Evolutionary conservation across 2,329 filamentous ascomycete species (phyloP).

Genomic region (Paecilomyces sp.): DNA sequence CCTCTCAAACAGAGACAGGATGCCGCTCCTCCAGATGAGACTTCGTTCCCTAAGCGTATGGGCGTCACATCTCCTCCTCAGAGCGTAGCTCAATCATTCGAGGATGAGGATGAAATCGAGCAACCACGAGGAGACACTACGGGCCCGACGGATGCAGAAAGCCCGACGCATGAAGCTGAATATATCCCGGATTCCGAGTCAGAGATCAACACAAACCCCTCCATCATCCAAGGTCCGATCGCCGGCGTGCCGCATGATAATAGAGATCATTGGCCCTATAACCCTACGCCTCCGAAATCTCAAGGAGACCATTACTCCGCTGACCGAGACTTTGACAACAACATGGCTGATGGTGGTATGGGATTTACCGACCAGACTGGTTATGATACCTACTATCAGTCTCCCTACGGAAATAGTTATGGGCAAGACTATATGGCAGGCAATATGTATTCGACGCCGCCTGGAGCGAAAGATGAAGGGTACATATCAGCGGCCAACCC

Average conservation of each 20-base stretch:
- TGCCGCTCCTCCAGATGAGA: conserved; percentile 27
- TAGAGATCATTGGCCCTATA: conserved; percentile 49
- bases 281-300: conserved; percentile 46
- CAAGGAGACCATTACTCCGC: conserved; percentile 30
- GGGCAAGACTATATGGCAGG: conserved; percentile 27
- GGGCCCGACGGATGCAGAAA: conserved; percentile 59
- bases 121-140: conserved; percentile 58
- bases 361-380: neutral
- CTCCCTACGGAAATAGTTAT: conserved; percentile 21
- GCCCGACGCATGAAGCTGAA: conserved; percentile 72
- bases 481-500: conserved; percentile 73
- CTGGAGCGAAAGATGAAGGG: conserved; percentile 72
- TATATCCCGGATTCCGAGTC: conserved; percentile 49
- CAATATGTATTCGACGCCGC: conserved; percentile 44
- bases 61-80: conserved; percentile 46
- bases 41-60: conserved; percentile 31
- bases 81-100: conserved; percentile 44
- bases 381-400: conserved; percentile 50
- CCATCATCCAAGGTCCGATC: conserved; percentile 68
- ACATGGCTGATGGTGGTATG: conserved; percentile 1
- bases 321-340: conserved; percentile 1
- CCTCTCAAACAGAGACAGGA: conserved; percentile 39
- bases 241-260: conserved; percentile 47
- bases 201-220: conserved; percentile 78
- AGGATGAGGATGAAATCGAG: conserved; percentile 31